Evolutionary conservation across 2,329 filamentous ascomycete species (phyloP).

Genomic region (Pseudonectria foliicola): DNA sequence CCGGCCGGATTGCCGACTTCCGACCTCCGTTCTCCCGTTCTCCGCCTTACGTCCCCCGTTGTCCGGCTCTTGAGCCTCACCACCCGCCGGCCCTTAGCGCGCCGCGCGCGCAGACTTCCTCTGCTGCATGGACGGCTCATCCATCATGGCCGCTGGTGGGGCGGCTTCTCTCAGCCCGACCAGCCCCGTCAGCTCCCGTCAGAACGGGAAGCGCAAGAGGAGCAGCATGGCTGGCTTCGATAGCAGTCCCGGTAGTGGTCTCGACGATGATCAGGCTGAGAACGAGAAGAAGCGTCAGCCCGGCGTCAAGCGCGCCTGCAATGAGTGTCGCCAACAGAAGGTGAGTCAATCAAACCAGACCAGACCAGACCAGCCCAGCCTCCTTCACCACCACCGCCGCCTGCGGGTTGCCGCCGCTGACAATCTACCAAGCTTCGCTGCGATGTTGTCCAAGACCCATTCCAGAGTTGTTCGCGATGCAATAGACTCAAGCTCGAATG

Average conservation of each 20-base stretch:
- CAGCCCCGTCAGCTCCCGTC: conserved; percentile 47
- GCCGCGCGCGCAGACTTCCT: conserved; percentile 9
- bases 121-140: conserved; percentile 42
- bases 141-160: conserved; percentile 38
- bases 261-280: conserved; percentile 49
- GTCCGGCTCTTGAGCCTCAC: conserved; percentile 9
- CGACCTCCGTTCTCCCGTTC: conserved; percentile 7
- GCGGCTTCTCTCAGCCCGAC: conserved; percentile 47
- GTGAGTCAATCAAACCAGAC: conserved; percentile 48
- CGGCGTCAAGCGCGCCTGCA: conserved; percentile 72
- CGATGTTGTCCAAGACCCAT: conserved; percentile 76
- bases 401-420: conserved; percentile 6
- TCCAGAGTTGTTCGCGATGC: conserved; percentile 70
- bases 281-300: conserved; percentile 58
- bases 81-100: conserved; percentile 6
- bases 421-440: conserved; percentile 57
- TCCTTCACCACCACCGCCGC: background rate
- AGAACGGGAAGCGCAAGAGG: conserved; percentile 50
- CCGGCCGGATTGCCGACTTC: conserved; percentile 14
- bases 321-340: conserved; percentile 81
- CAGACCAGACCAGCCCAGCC: no score
- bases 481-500: conserved; percentile 73
- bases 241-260: conserved; percentile 51
- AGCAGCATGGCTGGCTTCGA: conserved; percentile 46
- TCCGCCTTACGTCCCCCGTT: no score